phyloP scores from a whole-genome alignment of 2,329 filamentous ascomycete species.

The Amylocarpus encephaloides region DNA sequence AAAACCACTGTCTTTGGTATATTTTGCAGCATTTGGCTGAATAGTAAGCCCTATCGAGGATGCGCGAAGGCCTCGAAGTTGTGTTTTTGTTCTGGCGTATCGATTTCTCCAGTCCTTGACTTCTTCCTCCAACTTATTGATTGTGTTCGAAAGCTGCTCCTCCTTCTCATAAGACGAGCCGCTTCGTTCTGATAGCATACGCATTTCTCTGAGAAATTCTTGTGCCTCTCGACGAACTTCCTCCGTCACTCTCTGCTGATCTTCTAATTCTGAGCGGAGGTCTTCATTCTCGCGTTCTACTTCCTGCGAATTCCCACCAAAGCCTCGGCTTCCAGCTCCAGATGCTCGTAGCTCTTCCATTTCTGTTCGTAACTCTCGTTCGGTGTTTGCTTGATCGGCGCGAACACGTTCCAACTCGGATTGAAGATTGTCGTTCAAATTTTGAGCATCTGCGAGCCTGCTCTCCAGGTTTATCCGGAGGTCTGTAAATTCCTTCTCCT shows the following conservation, averaged over 20 bases:
- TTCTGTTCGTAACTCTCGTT: conserved; percentile 57
- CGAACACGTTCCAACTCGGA: conserved; percentile 71
- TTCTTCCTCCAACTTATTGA: conserved; percentile 73
- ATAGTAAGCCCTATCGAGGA: conserved; percentile 69
- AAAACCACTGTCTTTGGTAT: conserved; percentile 60
- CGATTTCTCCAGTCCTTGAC: conserved; percentile 85
- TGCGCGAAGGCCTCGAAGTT: conserved; percentile 72
- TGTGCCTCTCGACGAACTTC: conserved; percentile 81
- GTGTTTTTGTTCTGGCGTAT: conserved; percentile 82
- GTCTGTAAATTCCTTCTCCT: conserved; percentile 67
- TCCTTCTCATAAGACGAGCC: conserved; percentile 75
- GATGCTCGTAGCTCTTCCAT: conserved; percentile 47
- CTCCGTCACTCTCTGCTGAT: conserved; percentile 78
- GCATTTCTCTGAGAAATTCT: conserved; percentile 84
- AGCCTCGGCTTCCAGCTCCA: conserved; percentile 25
- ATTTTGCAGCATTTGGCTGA: conserved; percentile 63
- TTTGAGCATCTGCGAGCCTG: conserved; percentile 68
- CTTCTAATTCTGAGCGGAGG: conserved; percentile 55
- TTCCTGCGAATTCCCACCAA: conserved; percentile 42
- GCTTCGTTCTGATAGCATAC: conserved; percentile 73
- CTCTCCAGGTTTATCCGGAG: conserved; percentile 62
- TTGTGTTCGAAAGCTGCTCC: conserved; percentile 66
- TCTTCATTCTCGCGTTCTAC: conserved; percentile 61
- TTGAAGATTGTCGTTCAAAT: conserved; percentile 71
- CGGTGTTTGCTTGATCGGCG: conserved; percentile 58